phyloP scores from a whole-genome alignment of 2,329 filamentous ascomycete species.

The Penicillium freii region DNA sequence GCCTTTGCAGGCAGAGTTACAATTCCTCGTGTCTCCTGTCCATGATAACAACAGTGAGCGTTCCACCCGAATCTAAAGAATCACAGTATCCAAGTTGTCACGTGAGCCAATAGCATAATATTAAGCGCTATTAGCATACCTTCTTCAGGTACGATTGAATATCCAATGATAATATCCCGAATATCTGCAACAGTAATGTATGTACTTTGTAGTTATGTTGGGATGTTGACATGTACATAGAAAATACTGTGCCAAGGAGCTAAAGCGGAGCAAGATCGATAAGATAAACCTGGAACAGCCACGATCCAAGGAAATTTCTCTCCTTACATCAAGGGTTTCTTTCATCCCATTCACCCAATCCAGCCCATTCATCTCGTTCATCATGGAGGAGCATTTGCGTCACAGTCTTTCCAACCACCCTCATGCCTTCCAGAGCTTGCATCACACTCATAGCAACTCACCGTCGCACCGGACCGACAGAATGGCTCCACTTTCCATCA shows the following conservation, averaged over 20 bases:
- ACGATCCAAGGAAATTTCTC: conserved; percentile 1
- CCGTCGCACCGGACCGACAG: conserved; percentile 23
- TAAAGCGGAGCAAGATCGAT: neutral
- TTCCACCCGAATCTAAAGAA: neutral
- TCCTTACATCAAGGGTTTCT: conserved; percentile 1
- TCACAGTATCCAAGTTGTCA: neutral
- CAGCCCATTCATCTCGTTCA: conserved; percentile 3
- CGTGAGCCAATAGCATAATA: neutral
- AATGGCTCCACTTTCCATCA: conserved; percentile 22
- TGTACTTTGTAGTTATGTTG: neutral
- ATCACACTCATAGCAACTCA: conserved; percentile 20
- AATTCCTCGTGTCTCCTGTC: neutral
- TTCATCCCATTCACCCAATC: neutral
- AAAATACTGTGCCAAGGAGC: neutral
- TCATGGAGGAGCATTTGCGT: conserved; percentile 32
- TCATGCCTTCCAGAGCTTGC: conserved; percentile 25
- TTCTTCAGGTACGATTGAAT: neutral
- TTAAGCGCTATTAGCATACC: neutral
- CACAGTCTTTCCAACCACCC: conserved; percentile 32
- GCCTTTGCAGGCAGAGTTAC: neutral
- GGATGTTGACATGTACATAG: neutral
- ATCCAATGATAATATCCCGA: neutral
- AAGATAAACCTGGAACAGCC: neutral
- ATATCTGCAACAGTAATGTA: neutral
- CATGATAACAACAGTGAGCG: neutral